Percentiles rank a stretch among this genome's conserved stretches.
These are phyloP conservation scores for Hypomontagnella monticulosa DNA, from an alignment of 495 filamentous ascomycete genomes.

Conservation along the genomic window DNA sequence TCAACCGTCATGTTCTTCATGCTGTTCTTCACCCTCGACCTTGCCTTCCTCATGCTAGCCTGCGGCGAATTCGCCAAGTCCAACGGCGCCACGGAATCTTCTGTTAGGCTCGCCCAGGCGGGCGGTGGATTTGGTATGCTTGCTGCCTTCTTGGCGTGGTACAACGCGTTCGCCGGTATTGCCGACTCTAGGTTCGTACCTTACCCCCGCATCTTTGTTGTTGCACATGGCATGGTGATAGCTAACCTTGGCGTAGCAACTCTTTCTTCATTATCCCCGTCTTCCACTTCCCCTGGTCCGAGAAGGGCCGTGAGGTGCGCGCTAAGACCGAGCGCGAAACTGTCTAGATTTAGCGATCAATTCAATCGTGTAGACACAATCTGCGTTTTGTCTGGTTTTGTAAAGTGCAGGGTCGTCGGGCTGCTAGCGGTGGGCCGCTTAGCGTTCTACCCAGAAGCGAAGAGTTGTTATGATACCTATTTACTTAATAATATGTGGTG, in stretches of 20 bases:
- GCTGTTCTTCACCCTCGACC: conserved; percentile 92
- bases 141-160: conserved; percentile 93
- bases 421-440: conserved; percentile 2
- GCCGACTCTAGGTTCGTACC: conserved; percentile 79
- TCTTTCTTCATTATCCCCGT: conserved; percentile 98
- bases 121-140: conserved; percentile 90
- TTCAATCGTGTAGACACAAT: not conserved
- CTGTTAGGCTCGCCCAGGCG: conserved; percentile 68
- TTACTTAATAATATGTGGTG: conserved; percentile 13
- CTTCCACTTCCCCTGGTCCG: conserved; percentile 96
- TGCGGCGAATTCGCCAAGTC: conserved; percentile 69
- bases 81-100: conserved; percentile 41
- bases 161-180: conserved; percentile 96
- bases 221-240: not conserved
- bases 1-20: conserved; percentile 97
- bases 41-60: conserved; percentile 90
- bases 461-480: conserved; percentile 20
- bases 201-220: not conserved
- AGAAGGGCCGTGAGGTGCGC: conserved; percentile 75
- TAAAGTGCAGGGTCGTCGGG: not conserved
- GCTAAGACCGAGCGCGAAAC: conserved; percentile 49
- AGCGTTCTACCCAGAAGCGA: conserved; percentile 8
- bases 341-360: conserved; percentile 34
- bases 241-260: conserved; percentile 57
- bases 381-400: conserved; percentile 5